These are phyloP conservation scores for Amanita brunnescens DNA, from an alignment of 768 basidiomycete genomes.

Conservation along the genomic window DNA sequence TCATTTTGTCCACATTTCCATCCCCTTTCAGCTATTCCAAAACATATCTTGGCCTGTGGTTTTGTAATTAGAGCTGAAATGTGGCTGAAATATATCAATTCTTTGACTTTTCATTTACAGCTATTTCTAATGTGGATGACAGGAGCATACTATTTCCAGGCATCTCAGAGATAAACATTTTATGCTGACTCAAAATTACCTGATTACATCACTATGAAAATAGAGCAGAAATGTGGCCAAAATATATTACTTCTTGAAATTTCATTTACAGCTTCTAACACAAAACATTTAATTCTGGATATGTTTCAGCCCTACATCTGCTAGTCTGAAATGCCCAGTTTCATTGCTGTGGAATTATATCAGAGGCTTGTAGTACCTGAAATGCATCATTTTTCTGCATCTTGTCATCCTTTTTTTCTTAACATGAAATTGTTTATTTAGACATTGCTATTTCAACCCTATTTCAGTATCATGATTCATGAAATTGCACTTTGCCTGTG, in stretches of 20 bases:
- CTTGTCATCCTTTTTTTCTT: not conserved
- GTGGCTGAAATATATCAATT: not conserved
- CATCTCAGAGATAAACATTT: too few relatives aligned
- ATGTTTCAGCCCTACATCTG: too few relatives aligned
- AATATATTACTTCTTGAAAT: not conserved
- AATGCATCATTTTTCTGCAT: not conserved
- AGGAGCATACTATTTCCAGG: not conserved
- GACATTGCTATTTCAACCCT: not conserved
- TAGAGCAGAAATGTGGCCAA: too few relatives aligned
- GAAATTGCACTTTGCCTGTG: not conserved
- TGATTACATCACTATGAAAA: not conserved
- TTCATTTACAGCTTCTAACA: not conserved
- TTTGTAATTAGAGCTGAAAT: not conserved
- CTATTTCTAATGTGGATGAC: not conserved
- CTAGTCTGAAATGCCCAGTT: not conserved
- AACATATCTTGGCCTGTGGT: not conserved
- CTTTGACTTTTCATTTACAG: not conserved
- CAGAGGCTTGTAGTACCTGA: not conserved
- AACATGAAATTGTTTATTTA: too few relatives aligned
- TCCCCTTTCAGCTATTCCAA: not conserved
- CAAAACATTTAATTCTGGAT: conserved; percentile 3
- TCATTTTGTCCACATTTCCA: not conserved
- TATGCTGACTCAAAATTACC: not conserved
- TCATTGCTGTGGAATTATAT: conserved; percentile 1
- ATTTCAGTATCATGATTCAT: not conserved